These are phyloP conservation scores for Phytophthora cactorum DNA, from an alignment of 352 stramenopile genomes.

Conservation along the genomic window DNA sequence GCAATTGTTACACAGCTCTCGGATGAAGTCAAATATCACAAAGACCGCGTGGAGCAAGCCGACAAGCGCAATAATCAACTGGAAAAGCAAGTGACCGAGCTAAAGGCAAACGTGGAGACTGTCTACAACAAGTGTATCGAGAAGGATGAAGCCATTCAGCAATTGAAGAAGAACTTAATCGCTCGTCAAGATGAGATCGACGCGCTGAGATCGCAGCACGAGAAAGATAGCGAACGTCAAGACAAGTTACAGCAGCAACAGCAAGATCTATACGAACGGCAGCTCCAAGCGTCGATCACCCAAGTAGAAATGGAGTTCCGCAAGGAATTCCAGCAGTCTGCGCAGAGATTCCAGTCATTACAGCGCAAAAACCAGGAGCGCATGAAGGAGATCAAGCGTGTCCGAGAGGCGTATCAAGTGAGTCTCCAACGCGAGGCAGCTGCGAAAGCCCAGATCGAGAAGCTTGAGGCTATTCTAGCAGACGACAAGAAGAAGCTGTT, in stretches of 20 bases:
- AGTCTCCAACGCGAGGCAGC: constrained; percentile 58
- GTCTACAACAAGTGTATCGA: constrained; percentile 62
- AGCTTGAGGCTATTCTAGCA: constrained; percentile 52
- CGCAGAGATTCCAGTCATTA: constrained; percentile 48
- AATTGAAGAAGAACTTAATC: constrained; percentile 51
- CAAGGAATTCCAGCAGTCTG: constrained; percentile 54
- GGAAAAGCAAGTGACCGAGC: constrained; percentile 52
- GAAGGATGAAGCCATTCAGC: constrained; percentile 65
- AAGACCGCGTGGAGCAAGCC: constrained; percentile 43
- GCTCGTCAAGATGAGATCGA: constrained; percentile 59
- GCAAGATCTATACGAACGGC: constrained; percentile 61
- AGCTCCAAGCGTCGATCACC: constrained; percentile 57
- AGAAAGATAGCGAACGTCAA: constrained; percentile 55
- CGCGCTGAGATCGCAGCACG: constrained; percentile 49
- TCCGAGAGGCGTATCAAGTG: constrained; percentile 56
- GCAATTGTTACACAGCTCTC: constrained; percentile 23
- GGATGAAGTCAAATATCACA: constrained; percentile 33
- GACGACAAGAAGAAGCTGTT: constrained; percentile 62
- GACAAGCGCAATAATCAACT: constrained; percentile 42
- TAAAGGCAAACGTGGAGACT: constrained; percentile 49
- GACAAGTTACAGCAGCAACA: constrained; percentile 66
- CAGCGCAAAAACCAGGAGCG: constrained; percentile 59
- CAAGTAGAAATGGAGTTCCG: constrained; percentile 82
- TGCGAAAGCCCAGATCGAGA: constrained; percentile 45
- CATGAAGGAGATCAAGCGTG: constrained; percentile 36